Base-by-base conservation (phyloP, 176 grass and related monocot species). In the Lolium multiflorum region DNA sequence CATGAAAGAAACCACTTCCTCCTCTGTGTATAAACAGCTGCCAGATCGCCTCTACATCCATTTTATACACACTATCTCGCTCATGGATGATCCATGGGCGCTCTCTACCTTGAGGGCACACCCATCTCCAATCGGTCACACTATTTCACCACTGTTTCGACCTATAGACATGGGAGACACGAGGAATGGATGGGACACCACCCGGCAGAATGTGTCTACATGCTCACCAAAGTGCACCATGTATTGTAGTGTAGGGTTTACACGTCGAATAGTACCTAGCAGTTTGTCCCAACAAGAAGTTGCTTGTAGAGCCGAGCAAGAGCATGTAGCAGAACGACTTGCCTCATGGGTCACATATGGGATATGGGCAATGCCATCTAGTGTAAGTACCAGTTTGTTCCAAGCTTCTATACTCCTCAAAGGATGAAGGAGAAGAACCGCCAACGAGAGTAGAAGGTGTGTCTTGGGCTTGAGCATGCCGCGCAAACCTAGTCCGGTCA, bases 151-250 rank as follows among this genome's bases (percentile, higher is more conserved):
- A 56, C 1, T 18, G 4, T 18, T 56, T 6, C 6, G 2, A 56
- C 54, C 15, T 58, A 21, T 58, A 58, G 56, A 18, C 17, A n/a
- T 58, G 56, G 2, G 56, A 58, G 56, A 20, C 18, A 58, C 7
- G 2, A 58, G 56, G 56, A 58, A 58, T 58, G 56, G 18, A 58
- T n/a, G 55, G n/a, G 55, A 9, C 55, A 9, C 18, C 2, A 0
- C 0, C 15, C 0, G 13, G 4, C 1, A 52, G 41, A 43, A 43
- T 7, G 7, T 43, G 2, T 35, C 41, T 43, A 43, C 41, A 43
- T 0, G 3, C 1, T 7, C 41, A 0, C 0, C 7, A 6, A 0
- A 43, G 4, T 43, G 1, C 6, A 43, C 2, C 56, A n/a, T 58
- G 6, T n/a, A 20, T 2, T 2, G 20, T n/a, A 58, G 18, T 0